Evolutionary conservation across 768 basidiomycete species (phyloP), one percentile per base, ranked within the genome.

Genomic region (Stropharia rugosoannulata): DNA sequence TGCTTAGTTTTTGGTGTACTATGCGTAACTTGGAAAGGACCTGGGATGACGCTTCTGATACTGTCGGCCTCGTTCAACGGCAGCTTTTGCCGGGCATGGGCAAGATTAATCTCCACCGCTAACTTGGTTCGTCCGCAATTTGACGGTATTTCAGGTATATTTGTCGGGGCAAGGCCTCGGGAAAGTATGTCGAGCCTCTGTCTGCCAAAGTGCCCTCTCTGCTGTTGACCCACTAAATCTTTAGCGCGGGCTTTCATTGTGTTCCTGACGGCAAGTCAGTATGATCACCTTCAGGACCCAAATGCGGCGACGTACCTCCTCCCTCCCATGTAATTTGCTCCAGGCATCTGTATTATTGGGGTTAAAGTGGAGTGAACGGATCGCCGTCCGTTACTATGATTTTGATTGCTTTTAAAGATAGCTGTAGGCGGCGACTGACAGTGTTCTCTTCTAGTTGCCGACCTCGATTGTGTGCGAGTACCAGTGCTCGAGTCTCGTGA

Each of bases 271-370:
- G n/a, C 35, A 7, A 40, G 27, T 44, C 32, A 48, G 51, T 25
- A 32, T 32, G 2, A 32, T 10, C 29, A 32, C 29, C 29, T 32
- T 10, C 5, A 32, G 29, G 2, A 32, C 29, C 29, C 29, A 32
- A 32, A 32, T 32, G 1, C 9, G 29, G 29, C 29, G 5, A 32
- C 68, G 36, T 46, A 85, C 87, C 84, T 77, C 71, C 81, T 86
- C 11, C 87, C 87, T 19, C 87, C 87, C 86, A 87, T 89, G 58
- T 89, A 89, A 62, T 89, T 89, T 29, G 86, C 87, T 5, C 87
- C 87, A 18, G 72, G 70, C 86, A 87, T 86, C 49, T 5, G 32
- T 16, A 27, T 16, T 16, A 18, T 32, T 9, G 25, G 38, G 37
- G 40, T 36, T 25, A 10, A 29, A 47, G 5, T 32, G 29, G 29